Base-by-base conservation (phyloP, 176 grass and related monocot genomes). In the Microstegium vimineum region DNA sequence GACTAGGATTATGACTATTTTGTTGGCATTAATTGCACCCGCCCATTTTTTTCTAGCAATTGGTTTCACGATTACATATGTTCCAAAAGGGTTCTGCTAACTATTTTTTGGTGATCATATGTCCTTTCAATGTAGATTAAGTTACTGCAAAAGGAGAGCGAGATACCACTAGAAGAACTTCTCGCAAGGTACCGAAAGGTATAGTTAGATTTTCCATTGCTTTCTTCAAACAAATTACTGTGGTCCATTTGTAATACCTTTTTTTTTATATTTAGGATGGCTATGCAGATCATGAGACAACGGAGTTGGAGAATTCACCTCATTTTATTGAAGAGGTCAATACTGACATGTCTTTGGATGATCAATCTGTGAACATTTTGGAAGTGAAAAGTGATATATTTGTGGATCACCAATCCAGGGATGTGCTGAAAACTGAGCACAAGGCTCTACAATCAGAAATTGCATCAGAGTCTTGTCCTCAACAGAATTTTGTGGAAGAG, bases 181-280 rank as follows among this genome's bases (percentile, higher is more conserved):
- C 84, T 99, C 89, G 89, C 91, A 38, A 95, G 77, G 80, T 95
- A 95, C 87, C 89, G 66, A 74, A 90, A 99, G 96, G 96, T 99
- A 90, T 67, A 79, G 10, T 47, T 81, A 35, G 14, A 34, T 57
- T 81, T 78, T 81, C 31, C 67, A 46, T 63, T 80, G 80, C 20
- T 90, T 76, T 59, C 27, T 85, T 84, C 12, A 26, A 51, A 45
- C 20, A n/a, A 8, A 45, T 74, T 60, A 41, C 31, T 14, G 16
- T 79, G 54, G 33, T 32, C 72, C 46, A 49, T 90, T 49, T 85
- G 54, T 83, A 80, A 86, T 87, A 57, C 43, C 13, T 75, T 75
- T 85, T 15, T 90, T 85, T 87, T 83, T 79, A 66, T 86, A 82
- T 88, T 84, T 88, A 99, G 96, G 96, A 93, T 95, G 85, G 82